A percentile compares a stretch with the other conserved stretches of the same genome.
These are phyloP conservation scores for Marchantia paleacea DNA, from an alignment of 225 moss, liverwort and hornwort genomes.

Conservation along the genomic window DNA sequence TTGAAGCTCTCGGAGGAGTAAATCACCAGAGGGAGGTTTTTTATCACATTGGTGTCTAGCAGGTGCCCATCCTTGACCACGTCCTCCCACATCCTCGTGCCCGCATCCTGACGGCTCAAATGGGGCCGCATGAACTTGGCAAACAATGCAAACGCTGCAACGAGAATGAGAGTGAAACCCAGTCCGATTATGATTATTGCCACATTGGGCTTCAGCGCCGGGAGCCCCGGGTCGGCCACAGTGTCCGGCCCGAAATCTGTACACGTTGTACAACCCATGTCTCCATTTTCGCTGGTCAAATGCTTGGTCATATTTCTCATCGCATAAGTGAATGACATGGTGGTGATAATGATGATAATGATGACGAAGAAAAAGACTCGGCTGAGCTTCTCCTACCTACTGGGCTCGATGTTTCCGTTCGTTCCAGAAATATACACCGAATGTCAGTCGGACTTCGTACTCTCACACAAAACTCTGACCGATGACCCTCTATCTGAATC, in stretches of 20 bases:
- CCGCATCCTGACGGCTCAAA: constrained; percentile 26
- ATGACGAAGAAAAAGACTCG: not conserved
- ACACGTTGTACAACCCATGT: constrained; percentile 19
- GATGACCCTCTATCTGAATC: not conserved
- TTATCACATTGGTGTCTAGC: constrained; percentile 62
- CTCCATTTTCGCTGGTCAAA: constrained; percentile 9
- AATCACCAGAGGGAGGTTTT: constrained; percentile 61
- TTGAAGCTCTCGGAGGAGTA: constrained; percentile 47
- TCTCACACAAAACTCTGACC: not conserved
- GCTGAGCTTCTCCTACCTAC: not conserved
- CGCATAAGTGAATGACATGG: constrained; percentile 24
- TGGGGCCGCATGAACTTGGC: constrained; percentile 45
- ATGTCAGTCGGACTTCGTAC: not conserved
- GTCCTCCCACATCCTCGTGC: constrained; percentile 29
- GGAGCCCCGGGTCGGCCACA: constrained; percentile 20
- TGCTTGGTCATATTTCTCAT: constrained; percentile 12
- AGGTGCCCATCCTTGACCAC: constrained; percentile 28
- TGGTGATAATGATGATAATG: too few relatives aligned
- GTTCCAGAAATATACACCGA: not conserved
- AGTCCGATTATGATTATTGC: constrained; percentile 42
- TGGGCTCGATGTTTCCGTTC: not conserved
- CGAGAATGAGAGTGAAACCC: constrained; percentile 41
- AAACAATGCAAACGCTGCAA: constrained; percentile 39
- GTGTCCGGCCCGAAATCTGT: constrained; percentile 9
- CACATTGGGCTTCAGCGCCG: constrained; percentile 37